Evolutionary conservation across 192 early-diverging fungal species (phyloP).

Genomic region (Entomortierella beljakovae): DNA sequence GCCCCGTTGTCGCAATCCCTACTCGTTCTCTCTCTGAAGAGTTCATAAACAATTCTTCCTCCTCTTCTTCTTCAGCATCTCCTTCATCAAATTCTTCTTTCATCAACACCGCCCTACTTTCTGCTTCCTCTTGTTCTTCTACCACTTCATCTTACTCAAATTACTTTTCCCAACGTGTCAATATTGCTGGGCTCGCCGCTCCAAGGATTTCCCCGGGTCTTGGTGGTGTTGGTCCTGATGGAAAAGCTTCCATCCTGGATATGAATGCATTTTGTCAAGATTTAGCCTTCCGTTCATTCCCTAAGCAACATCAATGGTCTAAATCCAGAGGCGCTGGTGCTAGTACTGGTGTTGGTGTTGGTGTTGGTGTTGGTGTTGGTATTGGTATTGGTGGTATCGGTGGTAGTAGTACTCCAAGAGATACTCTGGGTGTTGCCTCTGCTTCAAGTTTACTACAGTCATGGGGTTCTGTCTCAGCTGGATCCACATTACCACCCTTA

Average conservation of each 20-base stretch:
- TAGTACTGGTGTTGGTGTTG: too few relatives aligned
- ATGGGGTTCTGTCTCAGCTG: background rate
- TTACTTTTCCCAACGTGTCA: constrained; percentile 2
- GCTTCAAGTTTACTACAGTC: background rate
- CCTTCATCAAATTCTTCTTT: background rate
- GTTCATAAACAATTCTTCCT: background rate
- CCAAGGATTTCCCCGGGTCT: constrained; percentile 18
- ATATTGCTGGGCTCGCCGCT: constrained; percentile 16
- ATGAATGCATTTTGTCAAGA: constrained; percentile 40
- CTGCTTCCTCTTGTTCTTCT: constrained; percentile 2
- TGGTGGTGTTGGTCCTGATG: constrained; percentile 14
- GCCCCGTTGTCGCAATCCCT: too few relatives aligned
- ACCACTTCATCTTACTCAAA: constrained; percentile 7
- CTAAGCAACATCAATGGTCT: constrained; percentile 50
- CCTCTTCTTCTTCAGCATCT: background rate
- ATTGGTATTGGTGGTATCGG: too few relatives aligned
- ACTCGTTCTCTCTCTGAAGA: background rate
- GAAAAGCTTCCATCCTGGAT: constrained; percentile 21
- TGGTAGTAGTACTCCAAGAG: background rate
- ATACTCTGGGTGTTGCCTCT: background rate
- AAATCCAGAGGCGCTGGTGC: constrained; percentile 16
- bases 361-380: too few relatives aligned
- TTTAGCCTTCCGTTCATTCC: constrained; percentile 40
- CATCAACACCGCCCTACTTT: background rate
- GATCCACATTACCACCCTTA: background rate